phyloP scores from a whole-genome alignment of 2,329 filamentous ascomycete species.

The Alternaria sp. region DNA sequence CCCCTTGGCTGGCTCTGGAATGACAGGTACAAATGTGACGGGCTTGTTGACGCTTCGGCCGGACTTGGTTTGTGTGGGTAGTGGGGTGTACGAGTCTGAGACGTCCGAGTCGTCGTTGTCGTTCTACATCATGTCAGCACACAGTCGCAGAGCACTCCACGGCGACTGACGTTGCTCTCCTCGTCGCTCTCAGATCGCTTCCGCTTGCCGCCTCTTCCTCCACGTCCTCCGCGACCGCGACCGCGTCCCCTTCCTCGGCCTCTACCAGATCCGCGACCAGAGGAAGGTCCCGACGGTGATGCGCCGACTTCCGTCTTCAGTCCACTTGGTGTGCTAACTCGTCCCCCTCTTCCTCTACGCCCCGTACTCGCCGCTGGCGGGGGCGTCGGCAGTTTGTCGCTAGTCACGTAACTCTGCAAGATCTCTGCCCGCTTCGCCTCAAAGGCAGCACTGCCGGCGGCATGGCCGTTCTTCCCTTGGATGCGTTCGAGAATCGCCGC shows the following conservation, averaged over 20 bases:
- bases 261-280: constrained; percentile 45
- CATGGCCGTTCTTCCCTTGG: constrained; percentile 42
- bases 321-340: constrained; percentile 39
- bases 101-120: constrained; percentile 47
- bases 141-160: not conserved
- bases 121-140: constrained; percentile 33
- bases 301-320: constrained; percentile 40
- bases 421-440: constrained; percentile 56
- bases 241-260: constrained; percentile 44
- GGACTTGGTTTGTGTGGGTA: constrained; percentile 74
- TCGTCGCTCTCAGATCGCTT: constrained; percentile 47
- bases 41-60: constrained; percentile 75
- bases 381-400: constrained; percentile 51
- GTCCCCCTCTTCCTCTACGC: constrained; percentile 43
- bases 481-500: constrained; percentile 51
- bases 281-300: constrained; percentile 24
- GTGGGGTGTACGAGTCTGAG: constrained; percentile 57
- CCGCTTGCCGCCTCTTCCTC: constrained; percentile 47
- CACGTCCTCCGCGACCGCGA: constrained; percentile 42
- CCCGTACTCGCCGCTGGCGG: constrained; percentile 38
- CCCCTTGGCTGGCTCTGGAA: constrained; percentile 55
- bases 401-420: constrained; percentile 54
- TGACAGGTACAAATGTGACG: constrained; percentile 65
- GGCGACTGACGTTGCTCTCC: constrained; percentile 42
- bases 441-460: constrained; percentile 49